Conservation (phyloP, 2,329 filamentous ascomycete genomes). For the Xylaria hypoxylon region DNA sequence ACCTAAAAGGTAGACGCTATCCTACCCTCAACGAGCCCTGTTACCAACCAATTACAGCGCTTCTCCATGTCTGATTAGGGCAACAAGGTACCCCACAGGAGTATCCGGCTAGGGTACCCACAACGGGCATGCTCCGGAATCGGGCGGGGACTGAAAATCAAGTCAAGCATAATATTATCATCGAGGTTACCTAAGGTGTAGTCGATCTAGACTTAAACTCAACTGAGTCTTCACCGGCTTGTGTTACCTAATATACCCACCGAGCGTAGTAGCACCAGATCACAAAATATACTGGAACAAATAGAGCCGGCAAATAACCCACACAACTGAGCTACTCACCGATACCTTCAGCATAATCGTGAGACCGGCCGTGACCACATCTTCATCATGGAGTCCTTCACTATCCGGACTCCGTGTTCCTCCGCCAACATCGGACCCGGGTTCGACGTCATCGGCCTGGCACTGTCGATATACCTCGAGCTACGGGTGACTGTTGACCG, state of each 20-base stretch:
- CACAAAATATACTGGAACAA: background rate
- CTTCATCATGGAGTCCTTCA: slow-evolving; percentile 67
- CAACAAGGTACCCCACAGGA: slow-evolving; percentile 21
- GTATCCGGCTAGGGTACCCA: slow-evolving; percentile 17
- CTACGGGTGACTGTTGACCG: slow-evolving; percentile 82
- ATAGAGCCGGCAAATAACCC: background rate
- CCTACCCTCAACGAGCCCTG: background rate
- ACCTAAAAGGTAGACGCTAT: background rate
- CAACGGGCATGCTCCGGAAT: slow-evolving; percentile 31
- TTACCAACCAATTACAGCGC: slow-evolving; percentile 25
- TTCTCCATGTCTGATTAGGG: slow-evolving; percentile 22
- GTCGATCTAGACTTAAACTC: background rate
- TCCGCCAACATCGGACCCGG: slow-evolving; percentile 98
- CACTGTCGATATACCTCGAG: slow-evolving; percentile 93
- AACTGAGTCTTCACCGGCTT: background rate
- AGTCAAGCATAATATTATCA: slow-evolving; percentile 18
- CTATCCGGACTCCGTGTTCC: slow-evolving; percentile 87
- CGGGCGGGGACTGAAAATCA: slow-evolving; percentile 32
- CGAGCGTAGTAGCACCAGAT: background rate
- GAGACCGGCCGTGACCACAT: slow-evolving; percentile 12
- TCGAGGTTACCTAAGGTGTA: slow-evolving; percentile 1
- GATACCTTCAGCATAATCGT: background rate
- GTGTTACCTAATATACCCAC: slow-evolving; percentile 5
- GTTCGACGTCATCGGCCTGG: slow-evolving; percentile 97
- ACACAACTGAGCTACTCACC: background rate